These are phyloP conservation scores for Volutella citrinella DNA, from an alignment of 2,329 filamentous ascomycete species.

Conservation along the genomic window DNA sequence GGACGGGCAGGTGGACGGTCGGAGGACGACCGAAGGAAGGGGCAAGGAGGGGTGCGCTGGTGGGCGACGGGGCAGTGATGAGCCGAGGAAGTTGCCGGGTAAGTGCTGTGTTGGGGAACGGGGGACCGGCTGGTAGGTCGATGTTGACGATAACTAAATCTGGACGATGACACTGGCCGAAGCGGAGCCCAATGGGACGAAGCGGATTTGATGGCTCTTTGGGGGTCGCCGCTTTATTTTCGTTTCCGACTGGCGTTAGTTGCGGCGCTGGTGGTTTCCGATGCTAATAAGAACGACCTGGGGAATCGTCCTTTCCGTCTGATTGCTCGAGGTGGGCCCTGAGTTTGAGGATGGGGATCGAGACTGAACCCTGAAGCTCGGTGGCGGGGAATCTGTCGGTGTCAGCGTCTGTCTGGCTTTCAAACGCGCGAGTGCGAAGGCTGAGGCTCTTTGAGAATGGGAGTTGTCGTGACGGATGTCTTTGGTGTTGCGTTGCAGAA, in stretches of 20 bases:
- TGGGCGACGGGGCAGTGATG: too few relatives aligned
- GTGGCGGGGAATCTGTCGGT: not conserved
- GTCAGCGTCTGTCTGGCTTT: not conserved
- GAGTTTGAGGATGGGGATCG: constrained; percentile 7
- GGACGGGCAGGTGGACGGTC: not conserved
- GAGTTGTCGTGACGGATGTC: too few relatives aligned
- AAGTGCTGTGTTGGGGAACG: too few relatives aligned
- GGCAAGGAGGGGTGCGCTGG: constrained; percentile 4
- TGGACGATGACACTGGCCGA: constrained; percentile 14
- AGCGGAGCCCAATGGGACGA: constrained; percentile 25
- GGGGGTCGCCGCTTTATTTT: constrained; percentile 20
- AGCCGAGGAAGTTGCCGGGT: constrained; percentile 27
- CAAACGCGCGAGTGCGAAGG: too few relatives aligned
- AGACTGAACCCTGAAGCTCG: too few relatives aligned
- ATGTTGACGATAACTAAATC: too few relatives aligned
- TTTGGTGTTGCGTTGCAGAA: too few relatives aligned
- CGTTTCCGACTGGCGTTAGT: too few relatives aligned
- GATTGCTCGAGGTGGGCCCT: constrained; percentile 2
- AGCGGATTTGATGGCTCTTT: constrained; percentile 23
- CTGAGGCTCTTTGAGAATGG: too few relatives aligned
- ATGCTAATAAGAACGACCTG: constrained; percentile 17
- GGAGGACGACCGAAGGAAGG: constrained; percentile 8
- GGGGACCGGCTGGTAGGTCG: too few relatives aligned
- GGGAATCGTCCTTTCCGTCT: constrained; percentile 15
- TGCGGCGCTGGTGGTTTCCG: too few relatives aligned